These are phyloP conservation scores for Kwoniella newhampshirensis DNA, from an alignment of 768 basidiomycete species.

Conservation along the genomic window DNA sequence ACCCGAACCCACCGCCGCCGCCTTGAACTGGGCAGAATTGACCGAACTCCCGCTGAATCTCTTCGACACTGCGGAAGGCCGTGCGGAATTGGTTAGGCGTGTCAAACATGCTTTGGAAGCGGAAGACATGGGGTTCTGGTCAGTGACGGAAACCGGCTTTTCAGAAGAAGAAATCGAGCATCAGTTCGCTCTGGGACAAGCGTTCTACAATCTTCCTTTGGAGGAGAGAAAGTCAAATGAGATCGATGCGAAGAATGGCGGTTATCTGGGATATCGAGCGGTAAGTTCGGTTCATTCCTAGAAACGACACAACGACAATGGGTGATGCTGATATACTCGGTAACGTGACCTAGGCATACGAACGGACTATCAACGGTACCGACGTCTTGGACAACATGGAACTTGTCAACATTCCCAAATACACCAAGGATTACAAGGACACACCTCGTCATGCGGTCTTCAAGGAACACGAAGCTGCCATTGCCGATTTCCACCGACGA, in stretches of 20 bases:
- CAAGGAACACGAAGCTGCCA: slow-evolving; percentile 46
- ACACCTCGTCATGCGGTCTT: slow-evolving; percentile 39
- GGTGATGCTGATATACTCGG: neutral
- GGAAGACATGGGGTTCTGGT: slow-evolving; percentile 32
- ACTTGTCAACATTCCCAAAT: slow-evolving; percentile 55
- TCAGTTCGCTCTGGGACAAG: slow-evolving; percentile 54
- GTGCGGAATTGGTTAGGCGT: slow-evolving; percentile 35
- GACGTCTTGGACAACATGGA: slow-evolving; percentile 56
- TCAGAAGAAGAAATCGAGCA: slow-evolving; percentile 54
- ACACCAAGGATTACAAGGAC: slow-evolving; percentile 42
- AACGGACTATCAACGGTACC: slow-evolving; percentile 51
- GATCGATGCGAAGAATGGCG: slow-evolving; percentile 53
- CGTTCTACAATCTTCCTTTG: slow-evolving; percentile 54
- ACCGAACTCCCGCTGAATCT: slow-evolving; percentile 34
- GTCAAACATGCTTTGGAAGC: slow-evolving; percentile 28
- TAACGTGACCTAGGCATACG: slow-evolving; percentile 19
- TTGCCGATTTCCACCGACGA: slow-evolving; percentile 49
- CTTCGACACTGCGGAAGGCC: slow-evolving; percentile 30
- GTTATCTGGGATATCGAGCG: slow-evolving; percentile 55
- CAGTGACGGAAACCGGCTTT: slow-evolving; percentile 55
- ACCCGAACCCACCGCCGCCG: slow-evolving; percentile 34
- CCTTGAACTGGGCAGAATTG: slow-evolving; percentile 53
- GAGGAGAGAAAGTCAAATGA: slow-evolving; percentile 53
- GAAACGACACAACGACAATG: neutral
- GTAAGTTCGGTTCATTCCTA: slow-evolving; percentile 26